These are phyloP conservation scores for Phlebiopsis flavidoalba DNA, from an alignment of 768 basidiomycete genomes.

Conservation along the genomic window DNA sequence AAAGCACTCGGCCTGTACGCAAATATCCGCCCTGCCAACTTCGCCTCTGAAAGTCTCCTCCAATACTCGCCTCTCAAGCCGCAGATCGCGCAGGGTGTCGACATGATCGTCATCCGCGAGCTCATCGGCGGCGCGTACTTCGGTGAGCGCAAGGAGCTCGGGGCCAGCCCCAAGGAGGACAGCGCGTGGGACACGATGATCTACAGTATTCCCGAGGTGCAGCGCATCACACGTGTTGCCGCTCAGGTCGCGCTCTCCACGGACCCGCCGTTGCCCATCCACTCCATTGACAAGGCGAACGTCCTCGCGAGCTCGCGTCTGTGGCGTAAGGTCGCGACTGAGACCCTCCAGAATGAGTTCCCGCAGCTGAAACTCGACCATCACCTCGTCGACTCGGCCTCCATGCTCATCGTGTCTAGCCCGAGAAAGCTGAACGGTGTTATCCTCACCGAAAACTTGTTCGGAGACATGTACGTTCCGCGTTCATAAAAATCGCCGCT, in stretches of 20 bases:
- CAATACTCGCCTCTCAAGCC: slow-evolving; percentile 86
- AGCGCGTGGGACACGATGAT: slow-evolving; percentile 90
- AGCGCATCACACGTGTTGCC: slow-evolving; percentile 93
- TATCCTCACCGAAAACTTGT: slow-evolving; percentile 91
- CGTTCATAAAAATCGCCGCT: background rate
- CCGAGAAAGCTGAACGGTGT: slow-evolving; percentile 94
- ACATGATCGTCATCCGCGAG: slow-evolving; percentile 94
- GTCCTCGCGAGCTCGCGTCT: slow-evolving; percentile 92
- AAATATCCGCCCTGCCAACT: slow-evolving; percentile 95
- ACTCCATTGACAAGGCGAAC: slow-evolving; percentile 98
- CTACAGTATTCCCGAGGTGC: slow-evolving; percentile 87
- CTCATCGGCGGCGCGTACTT: slow-evolving; percentile 97
- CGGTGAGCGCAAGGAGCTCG: slow-evolving; percentile 86
- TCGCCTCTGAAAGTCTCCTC: slow-evolving; percentile 88
- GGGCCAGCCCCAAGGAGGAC: slow-evolving; percentile 55
- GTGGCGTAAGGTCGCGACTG: slow-evolving; percentile 91
- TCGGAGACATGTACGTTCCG: slow-evolving; percentile 87
- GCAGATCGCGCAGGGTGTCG: slow-evolving; percentile 73
- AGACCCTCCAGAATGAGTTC: slow-evolving; percentile 80
- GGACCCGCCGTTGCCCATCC: slow-evolving; percentile 82
- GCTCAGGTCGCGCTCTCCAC: slow-evolving; percentile 83
- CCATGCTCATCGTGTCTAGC: slow-evolving; percentile 90
- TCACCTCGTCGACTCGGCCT: slow-evolving; percentile 90
- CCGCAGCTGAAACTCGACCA: slow-evolving; percentile 87
- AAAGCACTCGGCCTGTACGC: slow-evolving; percentile 93